A percentile compares a stretch with the other conserved stretches of the same genome.
Evolutionary conservation across 2,329 filamentous ascomycete species (phyloP).

Genomic region (Diplocarpon mali): DNA sequence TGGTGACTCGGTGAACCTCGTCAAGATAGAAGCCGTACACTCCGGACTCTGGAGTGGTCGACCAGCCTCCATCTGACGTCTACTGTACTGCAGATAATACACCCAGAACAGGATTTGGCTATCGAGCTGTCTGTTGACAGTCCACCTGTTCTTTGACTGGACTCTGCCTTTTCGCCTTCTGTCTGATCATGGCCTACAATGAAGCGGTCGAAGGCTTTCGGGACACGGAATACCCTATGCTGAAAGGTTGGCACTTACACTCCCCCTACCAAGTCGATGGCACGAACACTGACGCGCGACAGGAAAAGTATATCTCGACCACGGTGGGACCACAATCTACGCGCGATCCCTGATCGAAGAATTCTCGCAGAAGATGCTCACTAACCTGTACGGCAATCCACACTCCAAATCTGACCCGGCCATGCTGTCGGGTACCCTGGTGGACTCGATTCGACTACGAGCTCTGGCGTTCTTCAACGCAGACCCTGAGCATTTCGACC

Average conservation of each 20-base stretch:
- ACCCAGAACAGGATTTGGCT: too few relatives aligned
- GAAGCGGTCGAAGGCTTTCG: slow-evolving; percentile 45
- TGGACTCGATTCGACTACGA: slow-evolving; percentile 63
- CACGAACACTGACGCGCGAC: background rate
- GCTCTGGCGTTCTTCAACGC: slow-evolving; percentile 69
- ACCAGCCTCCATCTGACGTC: too few relatives aligned
- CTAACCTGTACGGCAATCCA: slow-evolving; percentile 76
- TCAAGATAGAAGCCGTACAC: too few relatives aligned
- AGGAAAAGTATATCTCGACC: slow-evolving; percentile 78
- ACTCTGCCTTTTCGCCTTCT: background rate
- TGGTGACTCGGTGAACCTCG: too few relatives aligned
- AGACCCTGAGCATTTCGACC: slow-evolving; percentile 67
- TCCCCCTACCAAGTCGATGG: background rate
- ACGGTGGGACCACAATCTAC: slow-evolving; percentile 76
- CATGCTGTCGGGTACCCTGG: slow-evolving; percentile 57
- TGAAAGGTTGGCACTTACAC: slow-evolving; percentile 39
- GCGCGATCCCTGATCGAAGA: slow-evolving; percentile 67
- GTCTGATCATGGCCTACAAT: slow-evolving; percentile 37
- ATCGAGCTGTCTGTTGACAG: too few relatives aligned
- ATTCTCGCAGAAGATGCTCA: slow-evolving; percentile 70
- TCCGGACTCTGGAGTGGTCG: too few relatives aligned
- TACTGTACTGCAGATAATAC: too few relatives aligned
- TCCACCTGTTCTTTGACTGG: too few relatives aligned
- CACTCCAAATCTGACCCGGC: slow-evolving; percentile 78
- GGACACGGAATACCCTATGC: slow-evolving; percentile 53